Evolutionary conservation across 1,139 yeast species (phyloP), one percentile per base, ranked within the genome.

Genomic region (Pichia sp.): DNA sequence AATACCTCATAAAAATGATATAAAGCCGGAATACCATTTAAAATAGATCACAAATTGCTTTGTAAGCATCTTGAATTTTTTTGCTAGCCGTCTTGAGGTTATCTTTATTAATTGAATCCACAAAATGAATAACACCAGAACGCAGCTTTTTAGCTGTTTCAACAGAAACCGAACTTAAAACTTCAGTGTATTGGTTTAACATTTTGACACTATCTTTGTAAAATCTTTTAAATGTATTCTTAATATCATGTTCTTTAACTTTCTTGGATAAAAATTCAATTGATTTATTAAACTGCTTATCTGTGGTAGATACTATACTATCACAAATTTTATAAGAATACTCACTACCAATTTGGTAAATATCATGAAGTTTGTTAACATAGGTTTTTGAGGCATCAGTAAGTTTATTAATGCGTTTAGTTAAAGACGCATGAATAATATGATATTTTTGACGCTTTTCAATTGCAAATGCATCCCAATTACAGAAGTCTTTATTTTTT

Each of bases 381-480:
- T 26, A 35, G 5, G 4, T 12, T 9, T 30, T 29, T 7, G 40
- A 23, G n/a, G 25, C 24, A 9, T 30, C 30, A 5, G 40, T 30
- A 10, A 30, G 6, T n/a, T 37, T 16, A 2, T 9, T 16, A 25
- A 37, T 3, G 10, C 16, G 25, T 6, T 30, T 7, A 11, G 6
- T 4, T 5, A 26, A 7, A 11, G 28, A 20, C 4, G 16, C 6
- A 32, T 35, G 16, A 16, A 16, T 16, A 16, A 16, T 16, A 16
- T 16, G 16, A 16, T 16, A 16, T 16, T 27, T 30, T 30, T 40
- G 41, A 8, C 24, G 22, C 2, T 6, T 23, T 12, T 34, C 8
- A 24, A 42, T 29, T 4, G n/a, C 2, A 9, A 31, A 32, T 4
- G 23, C 28, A 35, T 46, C 38, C 49, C 49, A 46, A 20, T 35